Base-by-base conservation (phyloP, 2,329 filamentous ascomycete species). In the Aaosphaeria pasadenensis region DNA sequence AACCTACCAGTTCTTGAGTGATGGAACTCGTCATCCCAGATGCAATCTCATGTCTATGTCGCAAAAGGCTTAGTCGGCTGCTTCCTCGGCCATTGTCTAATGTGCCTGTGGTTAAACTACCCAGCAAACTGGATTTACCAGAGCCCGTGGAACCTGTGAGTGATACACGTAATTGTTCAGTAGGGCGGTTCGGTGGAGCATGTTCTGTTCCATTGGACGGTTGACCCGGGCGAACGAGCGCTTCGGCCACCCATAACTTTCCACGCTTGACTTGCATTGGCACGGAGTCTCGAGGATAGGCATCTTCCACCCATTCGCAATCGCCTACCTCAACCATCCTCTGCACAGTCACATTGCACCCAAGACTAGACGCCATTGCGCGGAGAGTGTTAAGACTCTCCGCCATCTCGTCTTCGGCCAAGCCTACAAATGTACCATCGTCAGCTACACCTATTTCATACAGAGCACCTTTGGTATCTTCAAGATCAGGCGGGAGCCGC, bases 401-500 rank as follows among this genome's bases (percentile, higher is more conserved):
- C 52, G 92, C 83, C 78, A 99, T 83, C 70, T 99, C 94, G 64
- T 96, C 91, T 55, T 88, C 84, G 2, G 89, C 88, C 42, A 99
- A 76, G 0, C 94, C 94, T 39, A 96, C 83, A 49, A 99, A 84
- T 0, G 87, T 90, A 6, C 94, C 94, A 72, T 97, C 91, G 67
- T 99, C 94, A 30, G 91, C 88, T 7, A 99, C 91, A 0, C 94
- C 94, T 67, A 99, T 95, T 69, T 99, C 92, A 60, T 99, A 99
- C 43, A 97, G 72, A 1, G 94, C 94, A 5, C 94, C 94, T 56
- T 89, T 87, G 11, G 91, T 96, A 66, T 96, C 91, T 66, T 97
- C 92, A 6, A 99, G 75, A 0, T 94, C 91, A 2, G 91, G 81
- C 9, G 84, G 70, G 31, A 85, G 71, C 43, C 76, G 79, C 39